phyloP scores from a whole-genome alignment of 2,329 filamentous ascomycete species.

The Juglanconis oblonga region DNA sequence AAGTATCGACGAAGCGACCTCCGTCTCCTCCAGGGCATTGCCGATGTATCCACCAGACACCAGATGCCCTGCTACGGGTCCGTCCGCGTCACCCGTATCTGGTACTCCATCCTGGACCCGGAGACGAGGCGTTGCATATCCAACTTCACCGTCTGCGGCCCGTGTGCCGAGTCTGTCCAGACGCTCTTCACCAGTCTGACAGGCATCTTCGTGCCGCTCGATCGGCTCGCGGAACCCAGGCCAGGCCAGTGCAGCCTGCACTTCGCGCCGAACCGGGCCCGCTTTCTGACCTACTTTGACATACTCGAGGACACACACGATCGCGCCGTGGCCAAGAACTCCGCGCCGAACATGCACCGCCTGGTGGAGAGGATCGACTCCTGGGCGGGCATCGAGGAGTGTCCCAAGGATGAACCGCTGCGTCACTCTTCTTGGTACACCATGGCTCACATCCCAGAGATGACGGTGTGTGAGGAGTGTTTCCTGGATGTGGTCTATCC shows the following conservation, averaged over 20 bases:
- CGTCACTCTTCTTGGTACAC: slow-evolving; percentile 71
- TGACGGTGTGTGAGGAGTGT: slow-evolving; percentile 85
- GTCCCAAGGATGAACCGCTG: slow-evolving; percentile 60
- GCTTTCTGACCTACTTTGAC: slow-evolving; percentile 60
- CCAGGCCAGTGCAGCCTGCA: slow-evolving; percentile 67
- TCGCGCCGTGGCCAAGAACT: slow-evolving; percentile 40
- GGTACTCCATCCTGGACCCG: slow-evolving; percentile 74
- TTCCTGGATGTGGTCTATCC: slow-evolving; percentile 79
- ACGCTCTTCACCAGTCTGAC: slow-evolving; percentile 69
- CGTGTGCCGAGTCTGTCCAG: slow-evolving; percentile 71
- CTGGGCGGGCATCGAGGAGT: slow-evolving; percentile 59
- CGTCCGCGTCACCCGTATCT: slow-evolving; percentile 56
- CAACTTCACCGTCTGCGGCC: slow-evolving; percentile 72
- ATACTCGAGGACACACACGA: slow-evolving; percentile 57
- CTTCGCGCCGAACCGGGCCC: slow-evolving; percentile 47
- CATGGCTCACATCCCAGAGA: slow-evolving; percentile 70
- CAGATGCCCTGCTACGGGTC: slow-evolving; percentile 55
- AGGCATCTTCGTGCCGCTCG: slow-evolving; percentile 60
- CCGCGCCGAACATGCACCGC: slow-evolving; percentile 53
- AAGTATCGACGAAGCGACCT: slow-evolving; percentile 67
- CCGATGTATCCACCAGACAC: slow-evolving; percentile 56
- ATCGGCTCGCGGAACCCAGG: slow-evolving; percentile 43
- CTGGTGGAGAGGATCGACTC: slow-evolving; percentile 64
- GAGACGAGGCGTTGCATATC: slow-evolving; percentile 60
- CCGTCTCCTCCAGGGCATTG: slow-evolving; percentile 66